Conservation (phyloP, 257 asterid genomes). For the Primulina tabacum region DNA sequence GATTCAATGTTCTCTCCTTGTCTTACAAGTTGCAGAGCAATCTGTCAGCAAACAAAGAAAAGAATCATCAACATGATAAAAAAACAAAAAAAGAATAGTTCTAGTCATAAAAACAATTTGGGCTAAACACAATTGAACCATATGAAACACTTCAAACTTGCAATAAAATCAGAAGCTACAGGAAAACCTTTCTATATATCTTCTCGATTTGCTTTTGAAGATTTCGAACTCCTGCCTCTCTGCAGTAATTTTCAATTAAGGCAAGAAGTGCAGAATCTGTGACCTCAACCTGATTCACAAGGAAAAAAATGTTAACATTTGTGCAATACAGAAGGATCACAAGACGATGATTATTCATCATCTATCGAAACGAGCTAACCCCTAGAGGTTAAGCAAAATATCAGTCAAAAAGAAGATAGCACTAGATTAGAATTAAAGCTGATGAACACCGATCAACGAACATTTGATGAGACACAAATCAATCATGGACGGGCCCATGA, state of each 20-base stretch:
- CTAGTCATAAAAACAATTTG: background rate
- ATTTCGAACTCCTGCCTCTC: conserved; percentile 99
- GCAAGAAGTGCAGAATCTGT: conserved; percentile 88
- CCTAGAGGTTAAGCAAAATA: background rate
- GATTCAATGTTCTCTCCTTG: conserved; percentile 42
- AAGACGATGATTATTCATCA: background rate
- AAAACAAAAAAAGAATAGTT: conserved; percentile 4
- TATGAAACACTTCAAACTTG: conserved; percentile 8
- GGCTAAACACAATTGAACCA: conserved; percentile 7
- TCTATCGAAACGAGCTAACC: conserved; percentile 5
- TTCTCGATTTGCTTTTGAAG: conserved; percentile 99
- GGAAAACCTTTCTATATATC: conserved; percentile 84
- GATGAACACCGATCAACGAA: background rate
- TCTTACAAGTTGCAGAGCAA: conserved; percentile 85
- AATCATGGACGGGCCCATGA: background rate
- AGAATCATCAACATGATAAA: conserved; percentile 6
- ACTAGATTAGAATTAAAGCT: background rate
- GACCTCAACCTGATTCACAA: conserved; percentile 74
- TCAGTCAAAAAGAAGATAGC: background rate
- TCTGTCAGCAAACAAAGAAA: conserved; percentile 42
- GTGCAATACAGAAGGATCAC: background rate
- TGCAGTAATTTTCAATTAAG: conserved; percentile 87
- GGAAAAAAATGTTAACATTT: conserved; percentile 22
- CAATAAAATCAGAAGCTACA: conserved; percentile 1
- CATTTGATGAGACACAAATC: background rate